A percentile compares a stretch with the other conserved stretches of the same genome.
These are phyloP conservation scores for Colletotrichum sansevieriae DNA, from an alignment of 2,329 filamentous ascomycete species.

Conservation along the genomic window DNA sequence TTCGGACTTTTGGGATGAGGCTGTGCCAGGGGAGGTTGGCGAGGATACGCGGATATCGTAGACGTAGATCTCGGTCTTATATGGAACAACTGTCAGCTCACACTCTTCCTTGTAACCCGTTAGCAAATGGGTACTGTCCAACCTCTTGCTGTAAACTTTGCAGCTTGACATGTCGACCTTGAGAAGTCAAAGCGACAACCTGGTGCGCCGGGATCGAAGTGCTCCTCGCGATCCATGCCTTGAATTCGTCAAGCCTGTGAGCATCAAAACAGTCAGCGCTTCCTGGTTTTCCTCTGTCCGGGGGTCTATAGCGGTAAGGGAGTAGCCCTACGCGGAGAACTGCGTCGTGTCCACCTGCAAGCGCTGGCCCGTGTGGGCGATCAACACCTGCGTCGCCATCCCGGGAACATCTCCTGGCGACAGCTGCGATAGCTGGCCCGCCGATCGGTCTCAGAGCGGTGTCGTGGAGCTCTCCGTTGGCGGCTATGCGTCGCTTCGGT, in stretches of 20 bases:
- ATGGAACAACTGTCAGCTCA: conserved; percentile 30
- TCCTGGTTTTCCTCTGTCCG: conserved; percentile 11
- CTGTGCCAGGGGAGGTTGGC: conserved; percentile 61
- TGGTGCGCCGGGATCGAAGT: conserved; percentile 80
- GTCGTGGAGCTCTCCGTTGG: background rate
- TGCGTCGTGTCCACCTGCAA: conserved; percentile 82
- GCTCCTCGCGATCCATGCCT: conserved; percentile 81
- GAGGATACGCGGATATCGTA: conserved; percentile 86
- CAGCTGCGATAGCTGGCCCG: conserved; percentile 36
- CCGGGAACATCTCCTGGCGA: conserved; percentile 63
- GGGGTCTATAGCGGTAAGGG: background rate
- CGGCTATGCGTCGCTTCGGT: background rate
- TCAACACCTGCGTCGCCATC: conserved; percentile 92
- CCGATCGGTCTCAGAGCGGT: conserved; percentile 10
- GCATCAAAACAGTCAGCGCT: conserved; percentile 22
- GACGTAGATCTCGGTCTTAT: conserved; percentile 87
- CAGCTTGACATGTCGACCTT: conserved; percentile 86
- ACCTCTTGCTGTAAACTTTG: conserved; percentile 87
- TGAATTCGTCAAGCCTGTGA: conserved; percentile 83
- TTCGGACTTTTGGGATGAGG: conserved; percentile 61
- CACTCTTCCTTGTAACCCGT: background rate
- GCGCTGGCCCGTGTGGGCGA: conserved; percentile 92
- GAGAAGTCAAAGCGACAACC: conserved; percentile 88
- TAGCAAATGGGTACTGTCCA: conserved; percentile 44
- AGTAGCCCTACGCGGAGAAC: conserved; percentile 74